Evolutionary conservation across 2,329 filamentous ascomycete species (phyloP).

Genomic region (Cercospora canescens): DNA sequence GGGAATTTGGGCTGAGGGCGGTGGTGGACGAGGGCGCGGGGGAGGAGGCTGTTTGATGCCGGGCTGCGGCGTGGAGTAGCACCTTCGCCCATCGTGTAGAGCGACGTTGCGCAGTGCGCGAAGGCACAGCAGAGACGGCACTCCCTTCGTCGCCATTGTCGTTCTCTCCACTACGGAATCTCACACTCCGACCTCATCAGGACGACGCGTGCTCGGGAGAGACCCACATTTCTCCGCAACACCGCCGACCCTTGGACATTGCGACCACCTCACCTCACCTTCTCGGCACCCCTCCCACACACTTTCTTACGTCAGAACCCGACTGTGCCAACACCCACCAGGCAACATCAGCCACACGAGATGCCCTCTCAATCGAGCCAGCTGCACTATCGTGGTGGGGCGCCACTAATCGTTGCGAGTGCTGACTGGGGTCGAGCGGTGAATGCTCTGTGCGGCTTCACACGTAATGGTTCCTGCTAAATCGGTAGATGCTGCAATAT

Average conservation of each 20-base stretch:
- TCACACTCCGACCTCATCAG: background rate
- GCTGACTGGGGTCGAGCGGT: background rate
- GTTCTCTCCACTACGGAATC: background rate
- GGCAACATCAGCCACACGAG: background rate
- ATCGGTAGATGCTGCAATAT: background rate
- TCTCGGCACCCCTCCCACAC: background rate
- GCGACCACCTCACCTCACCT: background rate
- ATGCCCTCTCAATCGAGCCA: background rate
- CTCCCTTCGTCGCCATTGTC: conserved; percentile 31
- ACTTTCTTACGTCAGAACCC: background rate
- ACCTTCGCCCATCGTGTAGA: conserved; percentile 20
- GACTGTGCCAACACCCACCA: background rate
- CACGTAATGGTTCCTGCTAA: background rate
- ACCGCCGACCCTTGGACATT: conserved; percentile 21
- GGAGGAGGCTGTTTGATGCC: conserved; percentile 22
- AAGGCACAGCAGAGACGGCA: conserved; percentile 32
- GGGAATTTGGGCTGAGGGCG: conserved; percentile 13
- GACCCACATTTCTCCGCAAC: background rate
- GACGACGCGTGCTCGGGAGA: conserved; percentile 27
- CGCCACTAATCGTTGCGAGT: background rate
- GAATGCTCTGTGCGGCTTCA: background rate
- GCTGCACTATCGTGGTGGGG: background rate
- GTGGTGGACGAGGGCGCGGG: conserved; percentile 15
- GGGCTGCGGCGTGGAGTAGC: conserved; percentile 26
- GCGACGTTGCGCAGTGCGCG: conserved; percentile 31